phyloP scores from a whole-genome alignment of 176 grass and related monocot genomes.

The Ampelocalamus luodianensis region DNA sequence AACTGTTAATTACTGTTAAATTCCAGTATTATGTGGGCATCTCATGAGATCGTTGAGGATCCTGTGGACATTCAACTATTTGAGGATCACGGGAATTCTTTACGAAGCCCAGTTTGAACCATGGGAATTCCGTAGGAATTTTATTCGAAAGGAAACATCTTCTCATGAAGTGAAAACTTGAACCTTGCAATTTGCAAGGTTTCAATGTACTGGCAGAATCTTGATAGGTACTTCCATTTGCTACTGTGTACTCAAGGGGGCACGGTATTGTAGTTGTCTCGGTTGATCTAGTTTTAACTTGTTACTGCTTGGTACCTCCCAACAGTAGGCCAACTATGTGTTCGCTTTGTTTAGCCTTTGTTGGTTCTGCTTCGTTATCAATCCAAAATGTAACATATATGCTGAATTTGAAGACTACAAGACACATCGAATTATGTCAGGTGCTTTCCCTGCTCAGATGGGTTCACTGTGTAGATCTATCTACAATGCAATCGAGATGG shows the following conservation, averaged over 20 bases:
- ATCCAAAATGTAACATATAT: neutral
- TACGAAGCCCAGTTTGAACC: neutral
- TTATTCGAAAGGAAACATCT: neutral
- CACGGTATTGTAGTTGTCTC: neutral
- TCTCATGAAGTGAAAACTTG: neutral
- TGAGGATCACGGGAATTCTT: neutral
- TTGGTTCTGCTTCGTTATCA: neutral
- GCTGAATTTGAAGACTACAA: neutral
- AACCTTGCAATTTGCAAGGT: neutral
- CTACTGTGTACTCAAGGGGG: neutral
- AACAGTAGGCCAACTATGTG: neutral
- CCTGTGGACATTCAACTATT: neutral
- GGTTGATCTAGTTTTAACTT: neutral
- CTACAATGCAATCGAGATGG: constrained; percentile 23
- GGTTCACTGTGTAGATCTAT: constrained; percentile 11
- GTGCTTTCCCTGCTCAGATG: constrained; percentile 8
- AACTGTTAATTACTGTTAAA: neutral
- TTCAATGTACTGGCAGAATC: neutral
- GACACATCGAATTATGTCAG: neutral
- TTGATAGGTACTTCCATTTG: neutral
- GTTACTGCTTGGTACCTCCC: neutral
- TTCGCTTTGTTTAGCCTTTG: neutral
- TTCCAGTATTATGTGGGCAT: neutral
- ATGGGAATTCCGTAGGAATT: neutral
- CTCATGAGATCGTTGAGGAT: neutral